These are phyloP conservation scores for Penicillium sp. DNA, from an alignment of 2,329 filamentous ascomycete genomes.

Conservation along the genomic window DNA sequence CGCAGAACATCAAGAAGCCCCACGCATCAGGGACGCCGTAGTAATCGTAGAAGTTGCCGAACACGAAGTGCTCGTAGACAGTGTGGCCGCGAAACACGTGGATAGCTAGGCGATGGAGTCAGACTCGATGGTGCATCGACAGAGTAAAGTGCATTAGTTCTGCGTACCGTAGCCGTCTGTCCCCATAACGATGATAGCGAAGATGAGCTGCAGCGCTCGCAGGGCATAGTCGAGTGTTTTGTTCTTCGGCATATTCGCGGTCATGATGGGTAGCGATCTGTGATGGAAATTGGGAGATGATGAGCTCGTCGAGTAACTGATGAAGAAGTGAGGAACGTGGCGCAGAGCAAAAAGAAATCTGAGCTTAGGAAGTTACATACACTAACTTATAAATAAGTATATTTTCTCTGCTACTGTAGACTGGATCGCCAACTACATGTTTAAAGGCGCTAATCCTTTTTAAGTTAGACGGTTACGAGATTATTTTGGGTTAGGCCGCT, in stretches of 20 bases:
- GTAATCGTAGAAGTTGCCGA: conserved; percentile 7
- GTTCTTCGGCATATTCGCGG: not conserved
- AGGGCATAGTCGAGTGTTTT: not conserved
- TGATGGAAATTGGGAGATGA: not conserved
- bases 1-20: conserved; percentile 12
- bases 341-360: not conserved
- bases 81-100: conserved; percentile 8
- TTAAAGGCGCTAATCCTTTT: not conserved
- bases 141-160: not conserved
- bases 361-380: not conserved
- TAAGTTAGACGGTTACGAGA: not conserved
- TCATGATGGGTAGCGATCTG: not conserved
- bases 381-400: too few relatives aligned
- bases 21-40: conserved; percentile 4
- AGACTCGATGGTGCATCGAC: conserved; percentile 1
- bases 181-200: conserved; percentile 8
- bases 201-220: conserved; percentile 3
- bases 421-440: too few relatives aligned
- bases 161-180: conserved; percentile 8
- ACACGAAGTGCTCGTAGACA: not conserved
- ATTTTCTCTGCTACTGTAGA: too few relatives aligned
- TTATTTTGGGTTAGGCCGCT: not conserved
- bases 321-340: not conserved
- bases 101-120: conserved; percentile 7
- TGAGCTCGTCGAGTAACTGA: not conserved